phyloP scores from a whole-genome alignment of 441 rosid genomes.

The Erodium chrysanthum region DNA sequence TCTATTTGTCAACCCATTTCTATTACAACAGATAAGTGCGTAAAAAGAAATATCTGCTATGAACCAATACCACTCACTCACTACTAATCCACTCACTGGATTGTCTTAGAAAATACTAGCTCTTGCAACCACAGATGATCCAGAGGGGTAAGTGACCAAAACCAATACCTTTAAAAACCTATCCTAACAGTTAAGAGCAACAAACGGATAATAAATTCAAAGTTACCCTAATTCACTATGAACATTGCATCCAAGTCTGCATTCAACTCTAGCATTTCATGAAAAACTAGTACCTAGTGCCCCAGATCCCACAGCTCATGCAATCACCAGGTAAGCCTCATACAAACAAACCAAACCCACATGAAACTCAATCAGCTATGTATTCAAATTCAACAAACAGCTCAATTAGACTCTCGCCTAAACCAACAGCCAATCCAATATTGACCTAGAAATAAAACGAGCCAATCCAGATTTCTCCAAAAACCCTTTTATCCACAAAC shows the following conservation, averaged over 20 bases:
- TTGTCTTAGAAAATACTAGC: too few relatives aligned
- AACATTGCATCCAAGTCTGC: background rate
- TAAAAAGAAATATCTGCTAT: background rate
- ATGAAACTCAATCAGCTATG: conserved; percentile 3
- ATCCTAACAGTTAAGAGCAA: background rate
- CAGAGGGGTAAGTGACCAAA: background rate
- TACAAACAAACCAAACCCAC: background rate
- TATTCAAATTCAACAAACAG: conserved; percentile 7
- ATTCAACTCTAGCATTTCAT: background rate
- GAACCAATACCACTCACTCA: background rate
- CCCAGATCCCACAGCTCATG: conserved; percentile 16
- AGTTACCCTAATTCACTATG: conserved; percentile 3
- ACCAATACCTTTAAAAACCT: background rate
- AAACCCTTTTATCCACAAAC: background rate
- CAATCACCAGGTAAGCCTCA: background rate
- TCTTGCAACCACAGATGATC: background rate
- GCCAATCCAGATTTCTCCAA: conserved; percentile 9
- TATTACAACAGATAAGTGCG: background rate
- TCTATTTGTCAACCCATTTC: background rate
- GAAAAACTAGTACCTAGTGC: background rate
- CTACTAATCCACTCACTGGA: too few relatives aligned
- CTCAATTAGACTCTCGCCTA: conserved; percentile 6
- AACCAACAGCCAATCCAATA: background rate
- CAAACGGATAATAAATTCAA: too few relatives aligned
- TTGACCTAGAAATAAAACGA: background rate